phyloP scores from a whole-genome alignment of 2,329 filamentous ascomycete genomes.

The Monosporascus sp. region DNA sequence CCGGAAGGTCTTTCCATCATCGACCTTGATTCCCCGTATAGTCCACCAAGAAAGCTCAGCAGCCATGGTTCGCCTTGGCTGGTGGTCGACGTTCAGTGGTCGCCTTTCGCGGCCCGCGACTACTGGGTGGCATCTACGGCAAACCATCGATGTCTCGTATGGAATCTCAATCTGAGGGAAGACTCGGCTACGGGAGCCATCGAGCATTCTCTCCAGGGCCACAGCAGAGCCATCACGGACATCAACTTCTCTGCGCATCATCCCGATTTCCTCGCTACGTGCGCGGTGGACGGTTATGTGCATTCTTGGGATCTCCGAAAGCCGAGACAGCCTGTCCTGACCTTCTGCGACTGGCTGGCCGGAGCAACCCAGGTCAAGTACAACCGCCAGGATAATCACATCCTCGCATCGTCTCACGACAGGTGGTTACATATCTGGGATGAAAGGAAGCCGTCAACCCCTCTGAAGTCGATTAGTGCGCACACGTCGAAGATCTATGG shows the following conservation, averaged over 20 bases:
- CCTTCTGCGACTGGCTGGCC: conserved; percentile 89
- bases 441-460: conserved; percentile 69
- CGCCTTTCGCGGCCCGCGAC: conserved; percentile 80
- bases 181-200: conserved; percentile 67
- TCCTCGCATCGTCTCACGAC: conserved; percentile 88
- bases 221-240: conserved; percentile 85
- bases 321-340: conserved; percentile 67
- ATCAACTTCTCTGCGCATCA: conserved; percentile 95
- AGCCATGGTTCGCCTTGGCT: conserved; percentile 89
- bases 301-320: conserved; percentile 86
- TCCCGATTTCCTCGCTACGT: conserved; percentile 83
- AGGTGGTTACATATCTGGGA: conserved; percentile 88
- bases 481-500: conserved; percentile 94
- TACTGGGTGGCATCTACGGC: conserved; percentile 94
- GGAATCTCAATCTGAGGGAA: conserved; percentile 79
- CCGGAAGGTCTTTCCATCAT: conserved; percentile 87
- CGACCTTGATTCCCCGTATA: conserved; percentile 85
- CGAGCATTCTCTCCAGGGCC: conserved; percentile 81
- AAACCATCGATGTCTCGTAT: conserved; percentile 89
- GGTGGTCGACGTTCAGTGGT: conserved; percentile 95
- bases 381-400: conserved; percentile 80
- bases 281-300: conserved; percentile 87
- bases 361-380: conserved; percentile 95
- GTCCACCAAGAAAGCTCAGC: conserved; percentile 72
- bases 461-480: conserved; percentile 78